phyloP scores from a whole-genome alignment of 805 yeast species.

The Grigorovia humatica region DNA sequence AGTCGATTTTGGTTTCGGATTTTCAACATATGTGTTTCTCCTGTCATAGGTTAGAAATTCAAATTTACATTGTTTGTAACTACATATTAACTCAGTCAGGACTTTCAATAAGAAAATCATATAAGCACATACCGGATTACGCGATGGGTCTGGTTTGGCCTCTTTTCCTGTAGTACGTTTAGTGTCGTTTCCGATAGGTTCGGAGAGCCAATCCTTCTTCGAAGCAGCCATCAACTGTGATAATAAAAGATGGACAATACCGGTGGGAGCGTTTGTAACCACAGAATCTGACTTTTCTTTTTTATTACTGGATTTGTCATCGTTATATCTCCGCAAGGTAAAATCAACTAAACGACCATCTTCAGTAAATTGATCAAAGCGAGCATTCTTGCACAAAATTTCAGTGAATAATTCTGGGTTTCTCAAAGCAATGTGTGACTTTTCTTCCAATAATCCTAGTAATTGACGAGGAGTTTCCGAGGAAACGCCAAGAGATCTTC shows the following conservation, averaged over 20 bases:
- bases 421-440: slow-evolving; percentile 36
- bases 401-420: slow-evolving; percentile 42
- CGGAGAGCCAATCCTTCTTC: slow-evolving; percentile 33
- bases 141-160: slow-evolving; percentile 31
- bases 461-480: slow-evolving; percentile 35
- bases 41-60: slow-evolving; percentile 72
- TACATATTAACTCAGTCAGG: slow-evolving; percentile 59
- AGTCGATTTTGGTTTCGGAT: slow-evolving; percentile 61
- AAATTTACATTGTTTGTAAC: slow-evolving; percentile 71
- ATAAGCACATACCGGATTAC: slow-evolving; percentile 52
- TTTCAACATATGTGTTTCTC: slow-evolving; percentile 35
- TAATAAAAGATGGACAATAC: slow-evolving; percentile 53
- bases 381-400: slow-evolving; percentile 32
- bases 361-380: slow-evolving; percentile 38
- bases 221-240: slow-evolving; percentile 51
- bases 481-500: slow-evolving; percentile 25
- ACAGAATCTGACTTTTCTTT: slow-evolving; percentile 5
- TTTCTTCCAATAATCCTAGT: slow-evolving; percentile 38
- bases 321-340: slow-evolving; percentile 16
- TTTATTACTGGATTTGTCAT: slow-evolving; percentile 8
- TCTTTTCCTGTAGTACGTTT: slow-evolving; percentile 26
- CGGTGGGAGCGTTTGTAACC: slow-evolving; percentile 27
- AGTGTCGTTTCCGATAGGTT: slow-evolving; percentile 23
- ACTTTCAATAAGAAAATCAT: slow-evolving; percentile 58
- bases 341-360: slow-evolving; percentile 22